phyloP scores from a whole-genome alignment of 169 alveolate species.

The Theileria orientalis region DNA sequence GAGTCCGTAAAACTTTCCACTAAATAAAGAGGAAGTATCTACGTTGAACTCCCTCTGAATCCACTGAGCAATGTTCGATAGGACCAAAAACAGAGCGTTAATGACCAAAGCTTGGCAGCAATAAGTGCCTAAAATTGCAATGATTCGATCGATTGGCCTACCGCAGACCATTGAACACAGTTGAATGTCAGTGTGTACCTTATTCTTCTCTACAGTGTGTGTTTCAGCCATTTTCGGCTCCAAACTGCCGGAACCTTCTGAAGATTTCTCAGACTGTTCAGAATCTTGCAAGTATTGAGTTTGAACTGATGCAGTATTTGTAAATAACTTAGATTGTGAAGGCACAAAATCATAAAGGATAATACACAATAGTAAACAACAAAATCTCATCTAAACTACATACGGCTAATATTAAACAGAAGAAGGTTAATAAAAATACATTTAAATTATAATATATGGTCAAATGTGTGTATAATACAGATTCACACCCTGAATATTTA shows the following conservation, averaged over 20 bases:
- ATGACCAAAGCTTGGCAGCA: slow-evolving; percentile 32
- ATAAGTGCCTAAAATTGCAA: slow-evolving; percentile 35
- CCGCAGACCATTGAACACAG: not conserved
- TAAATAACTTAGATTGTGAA: too few relatives aligned
- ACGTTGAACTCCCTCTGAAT: slow-evolving; percentile 33
- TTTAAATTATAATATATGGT: too few relatives aligned
- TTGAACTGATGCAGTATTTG: not conserved
- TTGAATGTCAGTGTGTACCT: not conserved
- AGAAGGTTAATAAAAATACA: too few relatives aligned
- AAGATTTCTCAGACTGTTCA: not conserved
- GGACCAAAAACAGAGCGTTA: slow-evolving; percentile 23
- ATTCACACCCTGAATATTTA: too few relatives aligned
- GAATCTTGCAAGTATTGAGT: not conserved
- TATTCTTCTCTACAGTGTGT: not conserved
- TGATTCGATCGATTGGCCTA: not conserved
- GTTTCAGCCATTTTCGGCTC: not conserved
- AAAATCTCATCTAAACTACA: too few relatives aligned
- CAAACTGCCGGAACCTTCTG: not conserved
- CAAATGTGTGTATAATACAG: too few relatives aligned
- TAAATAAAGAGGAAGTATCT: slow-evolving; percentile 42
- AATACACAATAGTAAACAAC: too few relatives aligned
- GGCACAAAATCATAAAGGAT: too few relatives aligned
- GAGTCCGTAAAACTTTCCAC: slow-evolving; percentile 43
- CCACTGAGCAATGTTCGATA: slow-evolving; percentile 47
- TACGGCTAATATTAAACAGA: too few relatives aligned